Evolutionary conservation across 2,329 filamentous ascomycete species (phyloP).

Genomic region (Xylaria sp.): DNA sequence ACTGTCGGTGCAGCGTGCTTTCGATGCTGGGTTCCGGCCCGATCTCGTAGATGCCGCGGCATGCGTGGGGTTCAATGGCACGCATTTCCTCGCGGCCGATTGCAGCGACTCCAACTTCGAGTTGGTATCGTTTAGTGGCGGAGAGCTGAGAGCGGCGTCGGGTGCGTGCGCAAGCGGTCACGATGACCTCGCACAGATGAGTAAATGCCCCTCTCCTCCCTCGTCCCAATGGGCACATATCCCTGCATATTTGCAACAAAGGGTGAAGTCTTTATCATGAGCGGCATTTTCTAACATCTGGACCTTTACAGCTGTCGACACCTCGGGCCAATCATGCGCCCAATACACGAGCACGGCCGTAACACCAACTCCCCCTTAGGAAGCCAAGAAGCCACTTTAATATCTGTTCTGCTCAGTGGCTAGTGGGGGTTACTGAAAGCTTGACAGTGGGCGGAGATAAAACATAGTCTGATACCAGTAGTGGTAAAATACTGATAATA

Average conservation of each 20-base stretch:
- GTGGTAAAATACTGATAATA: not conserved
- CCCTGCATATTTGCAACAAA: not conserved
- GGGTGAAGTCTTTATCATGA: not conserved
- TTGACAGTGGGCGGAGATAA: not conserved
- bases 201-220: not conserved
- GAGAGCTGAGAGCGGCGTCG: slow-evolving; percentile 37
- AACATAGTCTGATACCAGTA: not conserved
- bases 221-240: no score
- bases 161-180: slow-evolving; percentile 46
- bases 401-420: not conserved
- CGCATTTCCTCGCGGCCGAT: slow-evolving; percentile 45
- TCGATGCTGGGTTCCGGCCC: slow-evolving; percentile 45
- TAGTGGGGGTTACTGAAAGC: not conserved
- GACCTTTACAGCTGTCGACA: not conserved
- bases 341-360: slow-evolving; percentile 13
- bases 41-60: slow-evolving; percentile 46
- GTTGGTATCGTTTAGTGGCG: slow-evolving; percentile 21
- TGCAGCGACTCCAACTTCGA: slow-evolving; percentile 38
- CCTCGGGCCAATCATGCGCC: slow-evolving; percentile 10
- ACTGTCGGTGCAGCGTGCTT: slow-evolving; percentile 47
- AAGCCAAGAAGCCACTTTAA: not conserved
- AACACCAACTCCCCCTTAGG: slow-evolving; percentile 9
- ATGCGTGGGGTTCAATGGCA: slow-evolving; percentile 49
- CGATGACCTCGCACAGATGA: slow-evolving; percentile 12
- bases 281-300: not conserved